Evolutionary conservation across 805 yeast genomes (phyloP).

Genomic region (Teunomyces stri): DNA sequence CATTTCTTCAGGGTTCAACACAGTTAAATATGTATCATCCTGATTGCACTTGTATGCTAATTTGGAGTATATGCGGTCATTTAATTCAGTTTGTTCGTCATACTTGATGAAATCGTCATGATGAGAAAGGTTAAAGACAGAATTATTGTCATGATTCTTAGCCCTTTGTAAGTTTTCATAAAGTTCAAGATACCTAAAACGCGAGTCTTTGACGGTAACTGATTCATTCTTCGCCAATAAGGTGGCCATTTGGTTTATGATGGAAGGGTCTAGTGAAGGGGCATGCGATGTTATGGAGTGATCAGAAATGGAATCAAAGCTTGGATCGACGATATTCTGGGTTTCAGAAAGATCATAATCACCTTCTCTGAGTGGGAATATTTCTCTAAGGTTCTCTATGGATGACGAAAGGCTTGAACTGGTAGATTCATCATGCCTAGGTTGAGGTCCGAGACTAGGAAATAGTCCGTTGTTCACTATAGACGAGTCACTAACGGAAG

Average conservation of each 20-base stretch:
- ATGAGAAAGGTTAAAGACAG: constrained; percentile 28
- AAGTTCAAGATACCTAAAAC: constrained; percentile 26
- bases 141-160: neutral
- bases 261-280: constrained; percentile 22
- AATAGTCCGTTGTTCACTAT: constrained; percentile 9
- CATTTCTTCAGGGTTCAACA: constrained; percentile 24
- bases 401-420: neutral
- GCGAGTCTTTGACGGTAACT: constrained; percentile 9
- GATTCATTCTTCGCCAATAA: constrained; percentile 2
- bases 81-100: constrained; percentile 32
- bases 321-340: constrained; percentile 13
- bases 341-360: constrained; percentile 12
- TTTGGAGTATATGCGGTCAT: constrained; percentile 28
- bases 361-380: neutral
- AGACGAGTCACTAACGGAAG: constrained; percentile 10
- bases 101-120: constrained; percentile 36
- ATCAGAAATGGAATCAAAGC: constrained; percentile 20
- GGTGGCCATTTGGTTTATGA: constrained; percentile 19
- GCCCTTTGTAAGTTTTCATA: constrained; percentile 19
- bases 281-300: neutral
- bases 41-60: constrained; percentile 7
- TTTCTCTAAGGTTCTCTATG: constrained; percentile 1
- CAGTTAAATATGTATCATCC: constrained; percentile 23
- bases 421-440: neutral
- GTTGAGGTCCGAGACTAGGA: neutral